These are phyloP conservation scores for Citrus mangshanensis DNA, from an alignment of 345 rosid genomes.

Conservation along the genomic window DNA sequence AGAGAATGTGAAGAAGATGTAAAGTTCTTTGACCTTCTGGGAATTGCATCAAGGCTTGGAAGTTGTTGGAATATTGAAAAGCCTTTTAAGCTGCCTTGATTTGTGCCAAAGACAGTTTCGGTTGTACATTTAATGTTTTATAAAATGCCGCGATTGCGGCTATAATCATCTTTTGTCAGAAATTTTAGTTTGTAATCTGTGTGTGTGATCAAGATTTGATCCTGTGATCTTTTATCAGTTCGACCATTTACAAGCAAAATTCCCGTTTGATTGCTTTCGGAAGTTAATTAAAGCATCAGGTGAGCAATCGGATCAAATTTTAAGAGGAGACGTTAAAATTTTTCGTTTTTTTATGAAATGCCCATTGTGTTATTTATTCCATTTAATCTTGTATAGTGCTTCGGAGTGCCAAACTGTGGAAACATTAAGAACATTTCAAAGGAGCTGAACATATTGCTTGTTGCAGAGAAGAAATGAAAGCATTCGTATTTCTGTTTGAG, in stretches of 20 bases:
- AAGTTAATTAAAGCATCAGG: too few species aligned
- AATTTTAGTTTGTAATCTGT: background rate
- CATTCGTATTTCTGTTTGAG: background rate
- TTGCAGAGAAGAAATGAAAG: background rate
- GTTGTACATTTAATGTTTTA: constrained; percentile 10
- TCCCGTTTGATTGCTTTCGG: background rate
- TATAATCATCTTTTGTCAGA: background rate
- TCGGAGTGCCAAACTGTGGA: background rate
- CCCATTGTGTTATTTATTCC: background rate
- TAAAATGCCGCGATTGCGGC: constrained; percentile 5
- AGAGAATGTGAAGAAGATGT: constrained; percentile 25
- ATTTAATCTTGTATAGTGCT: background rate
- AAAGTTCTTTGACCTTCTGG: constrained; percentile 22
- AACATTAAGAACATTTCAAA: background rate
- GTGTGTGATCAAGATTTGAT: too few species aligned
- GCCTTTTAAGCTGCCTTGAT: constrained; percentile 12
- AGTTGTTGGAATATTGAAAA: constrained; percentile 1
- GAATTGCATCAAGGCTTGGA: constrained; percentile 11
- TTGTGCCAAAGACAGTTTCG: background rate
- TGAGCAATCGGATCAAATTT: too few species aligned
- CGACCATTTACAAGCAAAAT: background rate
- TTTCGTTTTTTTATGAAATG: background rate
- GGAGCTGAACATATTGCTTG: background rate
- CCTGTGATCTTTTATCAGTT: too few species aligned
- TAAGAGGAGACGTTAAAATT: too few species aligned